Conservation (phyloP, 345 rosid species). For the Lepidium africanum region DNA sequence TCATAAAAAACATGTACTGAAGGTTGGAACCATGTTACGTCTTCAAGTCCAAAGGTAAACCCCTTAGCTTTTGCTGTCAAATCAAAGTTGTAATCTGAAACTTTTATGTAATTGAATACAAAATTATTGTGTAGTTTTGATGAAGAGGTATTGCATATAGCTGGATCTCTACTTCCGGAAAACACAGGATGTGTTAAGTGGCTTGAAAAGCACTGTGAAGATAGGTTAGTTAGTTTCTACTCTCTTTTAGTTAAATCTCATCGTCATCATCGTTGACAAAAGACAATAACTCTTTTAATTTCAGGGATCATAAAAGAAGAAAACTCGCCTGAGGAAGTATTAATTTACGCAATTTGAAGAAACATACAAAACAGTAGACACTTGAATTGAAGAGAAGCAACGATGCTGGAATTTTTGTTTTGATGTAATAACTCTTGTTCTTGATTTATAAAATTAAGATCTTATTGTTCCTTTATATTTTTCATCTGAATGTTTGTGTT, state of each 20-base stretch:
- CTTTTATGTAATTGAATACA: neutral
- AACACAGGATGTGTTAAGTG: constrained; percentile 57
- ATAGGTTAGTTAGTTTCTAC: constrained; percentile 31
- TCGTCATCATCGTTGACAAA: neutral
- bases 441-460: neutral
- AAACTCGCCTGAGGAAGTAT: constrained; percentile 18
- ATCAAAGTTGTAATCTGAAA: neutral
- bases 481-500: neutral
- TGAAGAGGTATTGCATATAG: constrained; percentile 64
- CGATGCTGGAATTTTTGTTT: neutral
- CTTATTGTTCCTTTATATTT: neutral
- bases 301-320: constrained; percentile 35
- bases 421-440: neutral
- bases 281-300: neutral
- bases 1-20: constrained; percentile 51
- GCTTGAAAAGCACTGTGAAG: constrained; percentile 42
- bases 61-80: neutral
- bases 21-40: constrained; percentile 64
- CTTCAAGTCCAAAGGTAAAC: constrained; percentile 73
- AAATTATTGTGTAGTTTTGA: constrained; percentile 46
- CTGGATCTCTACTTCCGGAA: constrained; percentile 50
- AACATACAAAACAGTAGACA: neutral
- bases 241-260: neutral
- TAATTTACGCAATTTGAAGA: neutral
- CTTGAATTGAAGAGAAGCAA: constrained; percentile 1